Conservation (phyloP, 164 flowering plant genomes). For the Annona cherimola region DNA sequence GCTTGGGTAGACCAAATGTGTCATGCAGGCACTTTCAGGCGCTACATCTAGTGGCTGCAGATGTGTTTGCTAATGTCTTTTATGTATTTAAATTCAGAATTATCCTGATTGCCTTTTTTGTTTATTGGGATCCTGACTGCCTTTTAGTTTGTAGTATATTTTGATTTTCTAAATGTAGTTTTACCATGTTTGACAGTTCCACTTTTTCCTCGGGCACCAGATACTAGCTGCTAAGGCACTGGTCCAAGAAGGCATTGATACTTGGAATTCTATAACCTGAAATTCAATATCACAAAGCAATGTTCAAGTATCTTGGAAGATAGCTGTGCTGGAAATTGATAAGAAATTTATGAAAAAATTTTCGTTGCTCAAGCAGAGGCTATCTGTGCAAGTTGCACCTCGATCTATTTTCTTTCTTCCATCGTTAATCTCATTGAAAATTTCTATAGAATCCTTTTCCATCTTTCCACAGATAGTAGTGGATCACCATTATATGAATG, state of each 20-base stretch:
- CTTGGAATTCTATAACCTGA: no score
- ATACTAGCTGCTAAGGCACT: slow-evolving; percentile 64
- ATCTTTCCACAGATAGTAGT: background rate
- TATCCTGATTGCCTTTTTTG: no score
- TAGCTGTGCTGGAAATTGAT: slow-evolving; percentile 49
- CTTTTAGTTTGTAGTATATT: background rate
- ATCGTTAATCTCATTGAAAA: background rate
- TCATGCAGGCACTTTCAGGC: background rate
- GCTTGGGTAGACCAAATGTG: background rate
- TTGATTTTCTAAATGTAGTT: background rate
- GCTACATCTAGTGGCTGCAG: background rate
- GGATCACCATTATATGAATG: background rate
- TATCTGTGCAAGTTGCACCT: slow-evolving; percentile 55
- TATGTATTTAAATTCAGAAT: no score
- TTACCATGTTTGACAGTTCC: background rate
- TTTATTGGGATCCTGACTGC: no score
- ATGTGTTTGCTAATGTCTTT: background rate
- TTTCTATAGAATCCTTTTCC: background rate
- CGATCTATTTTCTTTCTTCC: background rate
- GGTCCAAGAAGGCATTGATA: slow-evolving; percentile 65
- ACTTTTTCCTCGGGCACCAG: slow-evolving; percentile 44
- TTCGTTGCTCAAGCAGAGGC: slow-evolving; percentile 55
- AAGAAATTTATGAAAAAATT: slow-evolving; percentile 66
- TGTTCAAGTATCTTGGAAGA: slow-evolving; percentile 60
- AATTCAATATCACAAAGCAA: slow-evolving; percentile 47